A percentile compares a stretch with the other conserved stretches of the same genome.
Conservation (phyloP, 495 filamentous ascomycete genomes). For the Aspergillus funiculosus region DNA sequence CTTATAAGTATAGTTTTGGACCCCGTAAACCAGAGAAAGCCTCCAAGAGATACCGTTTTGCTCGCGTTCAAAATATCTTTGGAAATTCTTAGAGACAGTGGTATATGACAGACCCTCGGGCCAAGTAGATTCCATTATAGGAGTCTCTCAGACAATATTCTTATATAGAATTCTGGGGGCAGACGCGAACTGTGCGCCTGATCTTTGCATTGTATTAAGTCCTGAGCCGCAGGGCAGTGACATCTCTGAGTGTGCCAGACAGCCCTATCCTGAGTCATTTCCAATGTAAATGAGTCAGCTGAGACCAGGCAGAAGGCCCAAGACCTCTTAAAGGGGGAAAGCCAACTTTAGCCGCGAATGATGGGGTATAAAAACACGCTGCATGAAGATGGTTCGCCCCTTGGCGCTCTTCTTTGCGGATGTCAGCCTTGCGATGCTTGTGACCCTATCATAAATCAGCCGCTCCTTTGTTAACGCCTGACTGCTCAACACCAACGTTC, state of each 20-base stretch:
- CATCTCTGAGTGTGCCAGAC: constrained; percentile 1
- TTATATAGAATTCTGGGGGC: constrained; percentile 3
- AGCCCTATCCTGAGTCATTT: constrained; percentile 18
- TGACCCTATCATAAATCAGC: constrained; percentile 21
- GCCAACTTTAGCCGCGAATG: constrained; percentile 5
- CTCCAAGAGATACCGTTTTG: neutral
- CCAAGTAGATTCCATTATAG: no score
- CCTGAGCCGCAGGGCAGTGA: constrained; percentile 20
- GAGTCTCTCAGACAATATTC: neutral
- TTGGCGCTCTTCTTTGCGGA: constrained; percentile 14
- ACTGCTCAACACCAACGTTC: neutral
- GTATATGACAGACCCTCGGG: neutral
- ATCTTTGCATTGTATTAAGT: constrained; percentile 10
- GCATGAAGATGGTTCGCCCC: constrained; percentile 9
- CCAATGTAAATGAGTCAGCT: constrained; percentile 16
- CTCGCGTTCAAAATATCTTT: no score
- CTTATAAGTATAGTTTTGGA: neutral
- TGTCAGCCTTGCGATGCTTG: constrained; percentile 22
- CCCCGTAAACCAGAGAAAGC: neutral
- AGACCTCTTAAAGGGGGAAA: neutral
- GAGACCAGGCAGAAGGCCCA: constrained; percentile 9
- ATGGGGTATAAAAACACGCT: neutral
- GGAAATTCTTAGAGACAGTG: neutral
- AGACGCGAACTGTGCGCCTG: constrained; percentile 10
- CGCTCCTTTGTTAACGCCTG: constrained; percentile 6